Percentiles rank a stretch among this genome's conserved stretches.
phyloP scores from a whole-genome alignment of 2,329 filamentous ascomycete genomes.

The Saccharata proteae region DNA sequence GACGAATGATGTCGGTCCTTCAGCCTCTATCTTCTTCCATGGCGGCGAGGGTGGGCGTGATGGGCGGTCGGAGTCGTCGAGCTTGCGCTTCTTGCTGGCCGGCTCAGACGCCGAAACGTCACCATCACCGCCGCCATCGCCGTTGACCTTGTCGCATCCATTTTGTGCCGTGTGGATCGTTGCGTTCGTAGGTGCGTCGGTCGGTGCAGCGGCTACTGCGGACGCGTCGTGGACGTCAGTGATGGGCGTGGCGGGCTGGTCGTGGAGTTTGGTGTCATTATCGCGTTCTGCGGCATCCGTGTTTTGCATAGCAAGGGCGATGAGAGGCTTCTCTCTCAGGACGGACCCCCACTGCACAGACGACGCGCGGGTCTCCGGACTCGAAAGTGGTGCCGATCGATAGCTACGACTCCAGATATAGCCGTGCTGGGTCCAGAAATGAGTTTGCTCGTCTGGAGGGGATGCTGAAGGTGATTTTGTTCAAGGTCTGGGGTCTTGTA shows the following conservation, averaged over 20 bases:
- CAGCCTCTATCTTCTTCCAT: conserved; percentile 77
- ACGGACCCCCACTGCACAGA: conserved; percentile 16
- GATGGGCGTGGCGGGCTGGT: not conserved
- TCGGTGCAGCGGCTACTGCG: too few relatives aligned
- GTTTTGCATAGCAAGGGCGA: conserved; percentile 9
- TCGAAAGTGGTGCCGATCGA: conserved; percentile 15
- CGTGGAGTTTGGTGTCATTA: conserved; percentile 6
- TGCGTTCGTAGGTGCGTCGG: too few relatives aligned
- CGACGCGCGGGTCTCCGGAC: conserved; percentile 8
- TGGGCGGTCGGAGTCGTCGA: conserved; percentile 24
- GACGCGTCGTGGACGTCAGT: conserved; percentile 4
- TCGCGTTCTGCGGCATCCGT: conserved; percentile 15
- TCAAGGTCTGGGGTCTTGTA: conserved; percentile 7
- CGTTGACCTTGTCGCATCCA: too few relatives aligned
- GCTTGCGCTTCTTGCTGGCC: conserved; percentile 51
- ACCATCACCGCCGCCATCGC: conserved; percentile 2
- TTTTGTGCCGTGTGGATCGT: too few relatives aligned
- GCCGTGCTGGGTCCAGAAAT: conserved; percentile 20
- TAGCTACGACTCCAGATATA: conserved; percentile 11
- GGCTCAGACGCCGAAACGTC: too few relatives aligned
- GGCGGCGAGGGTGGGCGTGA: conserved; percentile 61
- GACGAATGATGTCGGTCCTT: conserved; percentile 78
- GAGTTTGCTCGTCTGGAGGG: conserved; percentile 15
- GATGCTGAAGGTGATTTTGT: conserved; percentile 17
- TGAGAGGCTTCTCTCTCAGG: conserved; percentile 6